Base-by-base conservation (phyloP, 2,329 filamentous ascomycete genomes). In the Penicillium griseofulvum region DNA sequence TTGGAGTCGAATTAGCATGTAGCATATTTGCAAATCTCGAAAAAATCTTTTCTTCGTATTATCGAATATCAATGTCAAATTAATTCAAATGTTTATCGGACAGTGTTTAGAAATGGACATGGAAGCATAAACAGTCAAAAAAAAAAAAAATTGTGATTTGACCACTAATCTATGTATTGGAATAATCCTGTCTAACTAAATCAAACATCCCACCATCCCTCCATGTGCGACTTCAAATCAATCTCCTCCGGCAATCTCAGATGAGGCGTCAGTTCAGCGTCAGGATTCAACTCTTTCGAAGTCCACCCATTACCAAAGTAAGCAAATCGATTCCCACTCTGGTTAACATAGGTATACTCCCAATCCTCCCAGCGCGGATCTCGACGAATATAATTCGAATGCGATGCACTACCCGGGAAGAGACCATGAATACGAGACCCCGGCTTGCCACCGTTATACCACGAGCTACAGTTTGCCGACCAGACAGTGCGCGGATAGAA, bases 291-390 rank as follows among this genome's bases (percentile, higher is more conserved):
- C 69, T 90, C 87, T 58, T 81, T 81, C 51, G 64, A 75, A 3
- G 86, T 88, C 73, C 82, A 84, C 0, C 87, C 88, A 65, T 87
- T 87, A 0, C 88, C 87, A 61, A 89, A 83, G 65, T 86, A 90
- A 31, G 69, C 67, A 62, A 72, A 70, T 16, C 74, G 64, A 64
- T 83, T 82, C 8, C 71, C 74, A 57, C 69, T 72, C 0, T 68
- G 67, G 39, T 75, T 73, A 36, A 74, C 65, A 53, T 80, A 78
- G 3, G 75, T 77, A 63, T 81, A 85, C 55, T 83, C 80, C 71
- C 75, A 85, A 60, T 85, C 83, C 64, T 85, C 83, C 81, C 82
- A 85, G 6, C 82, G 69, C 1, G 82, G 82, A 41, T 81, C 78
- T n/a, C 67, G 74, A 24, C 84, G 76, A 8, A 87, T 77, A 14